Evolutionary conservation across 1,284 basidiomycete species (phyloP), one percentile per base, ranked within the genome.

Genomic region (Singerocomus rubriflavus): DNA sequence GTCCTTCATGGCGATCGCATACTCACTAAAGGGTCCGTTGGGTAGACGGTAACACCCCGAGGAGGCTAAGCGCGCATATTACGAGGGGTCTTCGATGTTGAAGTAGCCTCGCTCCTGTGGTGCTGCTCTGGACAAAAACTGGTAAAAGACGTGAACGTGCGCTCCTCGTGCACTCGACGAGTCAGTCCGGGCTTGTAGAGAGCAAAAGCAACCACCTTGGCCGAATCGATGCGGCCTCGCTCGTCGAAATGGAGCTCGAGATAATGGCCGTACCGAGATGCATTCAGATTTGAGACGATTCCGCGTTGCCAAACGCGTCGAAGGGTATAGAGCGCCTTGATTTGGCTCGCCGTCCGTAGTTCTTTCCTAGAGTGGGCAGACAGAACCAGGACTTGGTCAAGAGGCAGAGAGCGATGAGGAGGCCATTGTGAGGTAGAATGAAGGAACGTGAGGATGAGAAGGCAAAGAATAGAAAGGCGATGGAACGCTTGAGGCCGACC

Each of bases 61-160:
- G 0, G 87, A 88, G 0, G 90, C 84, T 6, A 97, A 76, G 1
- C 96, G 77, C 0, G 82, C 78, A 64, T 96, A 97, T 51, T 89
- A 88, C 0, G 89, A 89, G 0, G 85, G 80, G 63, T 95, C 94
- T 61, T 93, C 88, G 16, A 96, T 73, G 44, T 77, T 78, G 57
- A 88, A 81, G 17, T 75, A 70, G 58, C 93, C 88, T 6, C 92
- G 80, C 66, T 97, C 93, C 40, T 86, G 75, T 0, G 84, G 75
- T 0, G 85, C 88, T 2, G 91, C 88, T 17, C 93, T 93, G 4
- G 91, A 84, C 13, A 95, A 76, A n/a, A n/a, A n/a, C n/a, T n/a
- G n/a, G n/a, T n/a, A n/a, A n/a, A 98, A 96, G 40, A 95, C 81
- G 65, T 98, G 93, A 72, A 88, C 5, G 90, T 85, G 27, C 94